These are phyloP conservation scores for Paspalum notatum DNA, from an alignment of 176 grass and related monocot genomes.

Conservation along the genomic window DNA sequence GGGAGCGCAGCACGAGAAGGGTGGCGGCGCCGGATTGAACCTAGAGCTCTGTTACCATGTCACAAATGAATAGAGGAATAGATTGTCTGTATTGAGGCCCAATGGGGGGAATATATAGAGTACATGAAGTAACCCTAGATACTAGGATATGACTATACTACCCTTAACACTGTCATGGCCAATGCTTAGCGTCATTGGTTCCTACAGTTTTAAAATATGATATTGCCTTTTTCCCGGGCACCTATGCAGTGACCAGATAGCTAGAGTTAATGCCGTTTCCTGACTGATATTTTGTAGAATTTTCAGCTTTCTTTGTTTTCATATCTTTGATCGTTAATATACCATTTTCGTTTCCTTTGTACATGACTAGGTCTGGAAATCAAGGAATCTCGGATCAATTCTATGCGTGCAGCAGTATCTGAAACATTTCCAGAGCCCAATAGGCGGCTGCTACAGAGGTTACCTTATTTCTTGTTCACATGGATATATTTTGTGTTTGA, in stretches of 20 bases:
- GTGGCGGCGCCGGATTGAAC: no score
- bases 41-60: no score
- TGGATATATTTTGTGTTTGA: slow-evolving; percentile 28
- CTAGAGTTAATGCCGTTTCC: slow-evolving; percentile 9
- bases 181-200: slow-evolving; percentile 1
- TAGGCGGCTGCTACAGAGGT: slow-evolving; percentile 87
- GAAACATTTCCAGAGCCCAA: slow-evolving; percentile 99
- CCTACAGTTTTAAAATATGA: slow-evolving; percentile 23
- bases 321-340: slow-evolving; percentile 25
- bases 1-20: no score
- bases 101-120: no score
- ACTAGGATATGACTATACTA: no score
- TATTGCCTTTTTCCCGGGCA: background rate
- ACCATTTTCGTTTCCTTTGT: slow-evolving; percentile 41
- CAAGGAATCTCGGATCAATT: slow-evolving; percentile 84
- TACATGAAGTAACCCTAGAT: no score
- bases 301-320: slow-evolving; percentile 31
- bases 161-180: no score
- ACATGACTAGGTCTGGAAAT: slow-evolving; percentile 71
- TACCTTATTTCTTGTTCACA: slow-evolving; percentile 32
- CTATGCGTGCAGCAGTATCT: slow-evolving; percentile 85
- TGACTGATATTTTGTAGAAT: slow-evolving; percentile 18
- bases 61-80: no score
- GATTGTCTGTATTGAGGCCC: no score
- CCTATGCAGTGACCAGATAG: background rate